phyloP scores from a whole-genome alignment of 2,329 filamentous ascomycete species.

The Zymoseptoria pseudotritici region DNA sequence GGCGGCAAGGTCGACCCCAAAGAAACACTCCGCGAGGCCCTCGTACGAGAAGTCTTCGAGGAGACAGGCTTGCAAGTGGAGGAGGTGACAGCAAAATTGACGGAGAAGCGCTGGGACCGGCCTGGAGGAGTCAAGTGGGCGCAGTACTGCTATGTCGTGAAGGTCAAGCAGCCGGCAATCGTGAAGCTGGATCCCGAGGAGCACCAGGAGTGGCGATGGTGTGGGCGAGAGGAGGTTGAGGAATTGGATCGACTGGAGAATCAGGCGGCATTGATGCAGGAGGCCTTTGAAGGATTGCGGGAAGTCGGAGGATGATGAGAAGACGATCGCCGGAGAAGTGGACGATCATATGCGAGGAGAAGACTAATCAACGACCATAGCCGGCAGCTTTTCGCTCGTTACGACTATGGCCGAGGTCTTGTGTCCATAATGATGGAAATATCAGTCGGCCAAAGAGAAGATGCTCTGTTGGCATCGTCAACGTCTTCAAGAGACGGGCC shows the following conservation, averaged over 20 bases:
- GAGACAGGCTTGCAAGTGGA: constrained; percentile 5
- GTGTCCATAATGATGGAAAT: too few relatives aligned
- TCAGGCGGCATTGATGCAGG: constrained; percentile 5
- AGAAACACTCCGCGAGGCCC: constrained; percentile 5
- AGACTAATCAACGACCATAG: not conserved
- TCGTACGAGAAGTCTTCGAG: constrained; percentile 6
- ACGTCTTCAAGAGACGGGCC: not conserved
- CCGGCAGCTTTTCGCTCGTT: not conserved
- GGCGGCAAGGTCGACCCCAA: constrained; percentile 8
- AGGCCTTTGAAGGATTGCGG: constrained; percentile 1
- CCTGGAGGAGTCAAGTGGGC: constrained; percentile 1
- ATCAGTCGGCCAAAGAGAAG: not conserved
- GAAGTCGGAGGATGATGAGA: not conserved
- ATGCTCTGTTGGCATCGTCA: not conserved
- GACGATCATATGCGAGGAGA: not conserved
- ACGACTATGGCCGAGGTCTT: not conserved
- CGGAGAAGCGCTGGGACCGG: constrained; percentile 1
- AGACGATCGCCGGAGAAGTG: not conserved
- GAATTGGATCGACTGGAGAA: constrained; percentile 3
- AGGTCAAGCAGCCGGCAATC: not conserved
- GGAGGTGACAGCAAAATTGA: constrained; percentile 2
- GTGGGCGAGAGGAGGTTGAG: not conserved
- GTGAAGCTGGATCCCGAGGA: constrained; percentile 7
- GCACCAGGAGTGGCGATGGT: constrained; percentile 10
- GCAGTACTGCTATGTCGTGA: constrained; percentile 6